phyloP scores from a whole-genome alignment of 2,329 filamentous ascomycete species.

The Ceratocystis ficicola region DNA sequence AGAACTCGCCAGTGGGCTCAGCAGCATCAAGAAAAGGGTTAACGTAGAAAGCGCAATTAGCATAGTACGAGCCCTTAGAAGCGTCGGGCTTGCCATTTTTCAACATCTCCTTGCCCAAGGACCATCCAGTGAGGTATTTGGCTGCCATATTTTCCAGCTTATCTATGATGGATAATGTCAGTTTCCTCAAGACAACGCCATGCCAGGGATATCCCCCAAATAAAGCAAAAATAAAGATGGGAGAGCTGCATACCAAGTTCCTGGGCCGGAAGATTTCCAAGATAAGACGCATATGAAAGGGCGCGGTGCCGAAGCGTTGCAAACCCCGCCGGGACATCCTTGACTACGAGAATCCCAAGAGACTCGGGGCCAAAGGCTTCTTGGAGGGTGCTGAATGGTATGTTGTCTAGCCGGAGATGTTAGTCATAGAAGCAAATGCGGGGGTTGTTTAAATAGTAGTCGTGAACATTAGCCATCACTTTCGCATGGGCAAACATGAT shows the following conservation, averaged over 20 bases:
- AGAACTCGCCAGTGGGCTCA: constrained; percentile 46
- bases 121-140: constrained; percentile 64
- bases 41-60: constrained; percentile 69
- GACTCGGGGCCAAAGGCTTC: constrained; percentile 82
- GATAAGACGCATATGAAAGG: constrained; percentile 77
- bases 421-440: neutral
- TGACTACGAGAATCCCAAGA: constrained; percentile 86
- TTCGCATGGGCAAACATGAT: neutral
- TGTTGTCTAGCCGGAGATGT: constrained; percentile 39
- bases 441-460: constrained; percentile 25
- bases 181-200: constrained; percentile 1
- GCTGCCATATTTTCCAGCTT: constrained; percentile 47
- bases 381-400: constrained; percentile 57
- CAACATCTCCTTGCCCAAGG: constrained; percentile 67
- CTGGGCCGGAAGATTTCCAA: constrained; percentile 62
- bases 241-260: constrained; percentile 49
- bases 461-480: neutral
- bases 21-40: constrained; percentile 50
- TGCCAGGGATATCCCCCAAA: too few species aligned
- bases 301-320: constrained; percentile 56
- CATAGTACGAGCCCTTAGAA: constrained; percentile 73
- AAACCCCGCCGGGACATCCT: constrained; percentile 65
- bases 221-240: neutral
- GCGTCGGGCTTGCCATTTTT: constrained; percentile 68
- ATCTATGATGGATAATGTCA: constrained; percentile 29